Percentiles rank a stretch among this genome's conserved stretches.
Conservation (phyloP, 2,329 filamentous ascomycete genomes). For the Zasmidium citrigriseum region DNA sequence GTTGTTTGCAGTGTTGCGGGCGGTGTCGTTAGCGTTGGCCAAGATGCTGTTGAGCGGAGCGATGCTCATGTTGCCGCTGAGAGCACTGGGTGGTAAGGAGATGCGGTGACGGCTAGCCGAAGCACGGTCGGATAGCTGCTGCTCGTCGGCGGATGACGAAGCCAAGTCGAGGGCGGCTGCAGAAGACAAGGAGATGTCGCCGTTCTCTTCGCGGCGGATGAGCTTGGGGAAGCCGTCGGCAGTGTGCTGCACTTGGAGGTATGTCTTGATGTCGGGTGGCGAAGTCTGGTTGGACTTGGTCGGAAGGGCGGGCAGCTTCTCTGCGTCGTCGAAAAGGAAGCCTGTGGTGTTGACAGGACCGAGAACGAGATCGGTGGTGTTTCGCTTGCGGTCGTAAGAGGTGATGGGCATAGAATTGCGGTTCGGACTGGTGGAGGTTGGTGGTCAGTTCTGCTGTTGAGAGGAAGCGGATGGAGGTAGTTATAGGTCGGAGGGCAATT, state of each 20-base stretch:
- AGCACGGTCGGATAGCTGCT: slow-evolving; percentile 63
- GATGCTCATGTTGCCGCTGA: slow-evolving; percentile 35
- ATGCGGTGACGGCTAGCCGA: slow-evolving; percentile 48
- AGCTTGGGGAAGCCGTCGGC: slow-evolving; percentile 89
- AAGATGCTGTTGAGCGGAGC: slow-evolving; percentile 41
- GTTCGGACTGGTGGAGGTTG: slow-evolving; percentile 62
- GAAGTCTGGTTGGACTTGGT: slow-evolving; percentile 44
- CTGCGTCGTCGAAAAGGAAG: slow-evolving; percentile 75
- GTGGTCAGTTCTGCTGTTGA: slow-evolving; percentile 22
- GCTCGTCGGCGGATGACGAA: slow-evolving; percentile 61
- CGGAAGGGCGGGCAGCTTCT: slow-evolving; percentile 43
- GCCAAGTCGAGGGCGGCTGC: slow-evolving; percentile 79
- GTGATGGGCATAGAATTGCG: slow-evolving; percentile 94
- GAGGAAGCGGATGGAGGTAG: slow-evolving; percentile 4
- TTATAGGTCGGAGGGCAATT: slow-evolving; percentile 14
- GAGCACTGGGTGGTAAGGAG: slow-evolving; percentile 37
- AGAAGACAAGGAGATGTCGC: slow-evolving; percentile 67
- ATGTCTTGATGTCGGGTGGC: slow-evolving; percentile 67
- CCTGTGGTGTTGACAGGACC: slow-evolving; percentile 83
- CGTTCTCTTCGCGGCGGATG: slow-evolving; percentile 63
- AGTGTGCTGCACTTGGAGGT: slow-evolving; percentile 69
- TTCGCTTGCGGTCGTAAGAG: slow-evolving; percentile 66
- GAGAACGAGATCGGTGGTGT: slow-evolving; percentile 57
- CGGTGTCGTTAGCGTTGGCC: slow-evolving; percentile 41
- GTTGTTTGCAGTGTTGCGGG: slow-evolving; percentile 42